Evolutionary conservation across 2,329 filamentous ascomycete genomes (phyloP).

Genomic region (Cryphonectria radicalis): DNA sequence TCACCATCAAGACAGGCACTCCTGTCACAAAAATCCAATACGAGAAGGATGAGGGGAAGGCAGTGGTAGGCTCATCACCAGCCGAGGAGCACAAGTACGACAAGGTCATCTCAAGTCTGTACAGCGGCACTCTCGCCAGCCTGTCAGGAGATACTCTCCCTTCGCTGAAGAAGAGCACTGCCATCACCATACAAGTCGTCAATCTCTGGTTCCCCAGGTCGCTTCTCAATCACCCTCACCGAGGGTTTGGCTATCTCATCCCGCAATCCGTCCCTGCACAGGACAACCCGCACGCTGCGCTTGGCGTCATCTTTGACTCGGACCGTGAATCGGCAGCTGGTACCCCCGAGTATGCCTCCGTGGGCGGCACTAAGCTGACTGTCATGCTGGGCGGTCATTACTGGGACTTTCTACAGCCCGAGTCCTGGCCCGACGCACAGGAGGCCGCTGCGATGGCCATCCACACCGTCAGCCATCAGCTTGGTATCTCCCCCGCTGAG

Average conservation of each 20-base stretch:
- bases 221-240: conserved; percentile 61
- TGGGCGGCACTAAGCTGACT: conserved; percentile 78
- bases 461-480: conserved; percentile 71
- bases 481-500: conserved; percentile 66
- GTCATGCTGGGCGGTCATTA: conserved; percentile 95
- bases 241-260: conserved; percentile 91
- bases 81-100: conserved; percentile 44
- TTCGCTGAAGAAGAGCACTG: conserved; percentile 53
- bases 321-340: conserved; percentile 51
- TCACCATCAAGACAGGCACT: conserved; percentile 58
- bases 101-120: conserved; percentile 69
- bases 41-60: conserved; percentile 40
- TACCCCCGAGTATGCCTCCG: conserved; percentile 23
- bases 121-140: conserved; percentile 49
- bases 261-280: conserved; percentile 60
- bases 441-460: conserved; percentile 73
- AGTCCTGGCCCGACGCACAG: conserved; percentile 63
- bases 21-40: conserved; percentile 54
- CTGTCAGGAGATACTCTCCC: conserved; percentile 47
- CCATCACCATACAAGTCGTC: conserved; percentile 87
- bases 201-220: conserved; percentile 81
- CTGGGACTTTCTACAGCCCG: conserved; percentile 64
- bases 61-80: conserved; percentile 46
- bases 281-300: conserved; percentile 43
- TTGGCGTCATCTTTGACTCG: conserved; percentile 93